Base-by-base conservation (phyloP, 352 stramenopile species). In the Globisporangium spiculum region DNA sequence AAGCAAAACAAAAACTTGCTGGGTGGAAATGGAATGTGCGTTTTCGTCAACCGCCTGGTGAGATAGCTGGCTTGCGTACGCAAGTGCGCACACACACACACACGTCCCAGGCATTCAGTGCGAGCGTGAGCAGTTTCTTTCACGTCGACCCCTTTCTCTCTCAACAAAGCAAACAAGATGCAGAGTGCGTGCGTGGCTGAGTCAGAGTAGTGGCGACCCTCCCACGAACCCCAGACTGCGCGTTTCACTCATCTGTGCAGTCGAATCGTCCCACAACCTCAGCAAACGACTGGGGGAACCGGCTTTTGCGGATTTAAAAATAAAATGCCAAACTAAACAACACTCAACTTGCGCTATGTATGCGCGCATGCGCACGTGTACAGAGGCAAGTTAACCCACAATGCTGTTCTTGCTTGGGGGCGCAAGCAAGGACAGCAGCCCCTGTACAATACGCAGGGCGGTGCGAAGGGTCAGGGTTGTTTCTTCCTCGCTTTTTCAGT, bases 141-240 rank as follows among this genome's bases (percentile, higher is more conserved):
- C 63, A 68, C 63, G 63, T 61, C 63, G 63, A 54, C 63, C 32
- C 52, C 46, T 66, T 20, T 62, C 30, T 62, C 56, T 46, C 56
- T 62, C 27, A 46, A 44, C n/a, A 34, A 58, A 32, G 3, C 22
- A 56, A 54, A n/a, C 50, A 26, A 26, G 30, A 52, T 27, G 22
- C 48, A 22, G 22, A 27, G 50, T 56, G 50, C 50, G 50, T 56
- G 50, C 52, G 52, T 10, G 22, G 22, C 52, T 58, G 52, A 58
- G 52, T 58, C 52, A 58, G 30, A 32, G 30, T 4, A 32, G 24
- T 58, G 52, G 52, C 52, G 50, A 55, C n/a, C n/a, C 12, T 24
- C 24, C 18, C 4, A 12, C 50, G 27, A 57, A 34, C 22, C 16
- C 8, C 22, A 57, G 50, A 56, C 14, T 41, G 10, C 52, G 52